A percentile compares a stretch with the other conserved stretches of the same genome.
phyloP scores from a whole-genome alignment of 2,329 filamentous ascomycete species.

The Passalora sequoiae region DNA sequence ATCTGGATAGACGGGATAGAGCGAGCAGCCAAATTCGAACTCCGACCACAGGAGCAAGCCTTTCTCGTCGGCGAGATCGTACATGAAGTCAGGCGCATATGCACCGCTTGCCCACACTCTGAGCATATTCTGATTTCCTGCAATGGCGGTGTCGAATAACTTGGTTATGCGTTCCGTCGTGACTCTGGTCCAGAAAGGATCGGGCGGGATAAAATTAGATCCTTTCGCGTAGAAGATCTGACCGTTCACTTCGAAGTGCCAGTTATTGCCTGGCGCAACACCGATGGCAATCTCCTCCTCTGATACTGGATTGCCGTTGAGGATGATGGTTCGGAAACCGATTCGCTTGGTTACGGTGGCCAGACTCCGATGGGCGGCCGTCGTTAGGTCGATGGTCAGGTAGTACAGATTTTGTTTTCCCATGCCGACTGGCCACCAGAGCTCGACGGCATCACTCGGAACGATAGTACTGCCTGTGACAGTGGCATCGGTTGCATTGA shows the following conservation, averaged over 20 bases:
- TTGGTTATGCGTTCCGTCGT: constrained; percentile 48
- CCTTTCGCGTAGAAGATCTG: constrained; percentile 61
- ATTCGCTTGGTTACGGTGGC: constrained; percentile 49
- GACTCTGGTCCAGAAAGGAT: constrained; percentile 59
- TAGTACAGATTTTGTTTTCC: constrained; percentile 56
- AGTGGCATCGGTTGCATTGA: constrained; percentile 39
- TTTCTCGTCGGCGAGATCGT: constrained; percentile 57
- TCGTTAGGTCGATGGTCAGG: constrained; percentile 47
- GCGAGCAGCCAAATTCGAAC: constrained; percentile 57
- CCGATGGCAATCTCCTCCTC: constrained; percentile 50
- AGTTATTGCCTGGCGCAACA: constrained; percentile 54
- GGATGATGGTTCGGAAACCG: constrained; percentile 58
- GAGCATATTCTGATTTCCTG: constrained; percentile 61
- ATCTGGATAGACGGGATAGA: constrained; percentile 52
- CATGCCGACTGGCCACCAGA: constrained; percentile 59
- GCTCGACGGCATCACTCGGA: constrained; percentile 42
- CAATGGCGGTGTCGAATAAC: constrained; percentile 52
- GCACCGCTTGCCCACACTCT: constrained; percentile 55
- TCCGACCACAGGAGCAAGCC: constrained; percentile 60
- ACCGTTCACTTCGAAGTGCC: constrained; percentile 63
- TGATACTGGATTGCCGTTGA: constrained; percentile 53
- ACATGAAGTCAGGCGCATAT: constrained; percentile 59
- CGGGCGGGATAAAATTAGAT: constrained; percentile 59
- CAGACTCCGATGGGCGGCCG: constrained; percentile 35
- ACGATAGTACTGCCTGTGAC: constrained; percentile 49